Base-by-base conservation (phyloP, 2,329 filamentous ascomycete species). In the Stachybotrys elegans region DNA sequence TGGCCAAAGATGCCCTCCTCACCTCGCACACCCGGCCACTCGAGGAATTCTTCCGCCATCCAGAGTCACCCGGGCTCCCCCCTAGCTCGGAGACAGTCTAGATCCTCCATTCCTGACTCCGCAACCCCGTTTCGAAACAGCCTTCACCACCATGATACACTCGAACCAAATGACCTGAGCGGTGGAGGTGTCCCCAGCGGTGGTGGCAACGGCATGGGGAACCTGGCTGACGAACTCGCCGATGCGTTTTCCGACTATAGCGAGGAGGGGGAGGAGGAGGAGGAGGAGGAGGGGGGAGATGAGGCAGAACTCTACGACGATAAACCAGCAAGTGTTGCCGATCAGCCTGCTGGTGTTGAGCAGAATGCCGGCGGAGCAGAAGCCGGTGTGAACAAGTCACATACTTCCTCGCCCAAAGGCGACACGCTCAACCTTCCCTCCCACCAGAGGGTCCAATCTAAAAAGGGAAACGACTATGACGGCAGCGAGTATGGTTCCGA, bases 171-270 rank as follows among this genome's bases (percentile, higher is more conserved):
- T 45, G 61, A 69, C n/a, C 69, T 75, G 39, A 63, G 65, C 46
- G 62, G 60, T 44, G 68, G 63, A 34, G 72, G 63, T 29, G 62
- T 63, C 37, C 13, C 9, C 21, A 3, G 17, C 8, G 66, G 62
- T 20, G 60, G 61, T 3, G 68, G 67, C 40, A 79, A 79, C 48
- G 83, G 84, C 8, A 70, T 89, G 49, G 88, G 87, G 23, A 91
- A 89, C 54, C 65, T 93, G 40, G 88, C 88, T 2, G 88, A 92
- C 63, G 88, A 93, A 63, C 70, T 93, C 39, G 88, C 84, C 2
- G 86, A 86, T 57, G 82, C 83, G 4, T 80, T 86, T 61, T 81
- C 78, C 35, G 81, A 81, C 25, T 84, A 81, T 8, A 79, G 78
- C 45, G 81, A 79, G 32, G 80, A 82, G 31, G 76, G 74, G 17